phyloP scores from a whole-genome alignment of 257 asterid genomes.

The Forsythia viridissima region DNA sequence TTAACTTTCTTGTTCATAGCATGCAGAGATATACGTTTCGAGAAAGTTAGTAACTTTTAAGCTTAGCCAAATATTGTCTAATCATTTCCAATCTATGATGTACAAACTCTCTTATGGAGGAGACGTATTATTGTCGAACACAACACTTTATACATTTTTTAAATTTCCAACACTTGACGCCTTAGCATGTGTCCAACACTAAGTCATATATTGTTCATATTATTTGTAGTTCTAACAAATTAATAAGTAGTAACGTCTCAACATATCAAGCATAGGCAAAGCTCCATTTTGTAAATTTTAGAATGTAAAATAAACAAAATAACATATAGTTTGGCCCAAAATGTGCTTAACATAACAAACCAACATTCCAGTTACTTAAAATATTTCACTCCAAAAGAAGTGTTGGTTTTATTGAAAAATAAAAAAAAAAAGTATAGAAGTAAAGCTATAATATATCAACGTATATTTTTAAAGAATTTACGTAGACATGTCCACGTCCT shows the following conservation, averaged over 20 bases:
- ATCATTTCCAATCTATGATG: background rate
- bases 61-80: background rate
- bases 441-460: background rate
- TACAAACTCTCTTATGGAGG: background rate
- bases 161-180: no score
- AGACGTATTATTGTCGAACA: no score
- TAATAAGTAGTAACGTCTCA: background rate
- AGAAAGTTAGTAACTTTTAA: background rate
- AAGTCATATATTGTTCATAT: no score
- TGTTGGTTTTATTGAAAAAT: background rate
- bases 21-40: background rate
- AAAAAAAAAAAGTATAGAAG: background rate
- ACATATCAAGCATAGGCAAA: background rate
- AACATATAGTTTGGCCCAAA: background rate
- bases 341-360: no score
- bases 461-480: background rate
- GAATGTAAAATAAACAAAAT: background rate
- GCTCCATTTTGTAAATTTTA: background rate
- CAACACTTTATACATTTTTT: no score
- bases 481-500: background rate
- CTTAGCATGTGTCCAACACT: no score
- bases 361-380: background rate
- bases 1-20: background rate
- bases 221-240: background rate
- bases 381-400: background rate